phyloP scores from a whole-genome alignment of 129 eudicot genomes.

The Gnaphalium uliginosum region DNA sequence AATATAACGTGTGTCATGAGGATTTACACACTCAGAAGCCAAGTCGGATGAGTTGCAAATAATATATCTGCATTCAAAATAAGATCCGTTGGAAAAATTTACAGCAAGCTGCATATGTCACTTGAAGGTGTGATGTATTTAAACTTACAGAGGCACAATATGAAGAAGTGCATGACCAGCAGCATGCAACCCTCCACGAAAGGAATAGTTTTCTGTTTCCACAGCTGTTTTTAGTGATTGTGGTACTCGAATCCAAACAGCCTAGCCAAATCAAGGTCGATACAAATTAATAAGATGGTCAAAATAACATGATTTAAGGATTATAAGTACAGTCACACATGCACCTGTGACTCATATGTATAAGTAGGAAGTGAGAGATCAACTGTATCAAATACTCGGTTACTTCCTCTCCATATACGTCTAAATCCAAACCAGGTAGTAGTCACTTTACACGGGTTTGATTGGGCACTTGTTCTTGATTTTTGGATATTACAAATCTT shows the following conservation, averaged over 20 bases:
- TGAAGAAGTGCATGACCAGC: constrained; percentile 93
- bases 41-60: constrained; percentile 84
- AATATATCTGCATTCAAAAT: constrained; percentile 54
- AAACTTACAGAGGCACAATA: constrained; percentile 82
- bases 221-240: constrained; percentile 72
- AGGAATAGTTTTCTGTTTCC: constrained; percentile 53
- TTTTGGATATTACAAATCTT: constrained; percentile 33
- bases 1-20: constrained; percentile 74
- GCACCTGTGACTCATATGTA: constrained; percentile 87
- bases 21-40: constrained; percentile 94
- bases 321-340: constrained; percentile 2
- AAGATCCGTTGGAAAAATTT: background rate
- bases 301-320: constrained; percentile 5
- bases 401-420: constrained; percentile 74
- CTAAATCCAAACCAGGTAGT: constrained; percentile 97
- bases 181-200: constrained; percentile 97
- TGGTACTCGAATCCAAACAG: constrained; percentile 90
- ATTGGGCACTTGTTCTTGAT: constrained; percentile 59
- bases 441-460: constrained; percentile 75
- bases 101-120: background rate
- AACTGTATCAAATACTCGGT: constrained; percentile 74
- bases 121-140: constrained; percentile 3
- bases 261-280: constrained; percentile 39
- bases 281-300: constrained; percentile 12
- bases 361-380: constrained; percentile 81